A percentile compares a stretch with the other conserved stretches of the same genome.
Evolutionary conservation across 2,329 filamentous ascomycete genomes (phyloP).

Genomic region (Xylaria sp.): DNA sequence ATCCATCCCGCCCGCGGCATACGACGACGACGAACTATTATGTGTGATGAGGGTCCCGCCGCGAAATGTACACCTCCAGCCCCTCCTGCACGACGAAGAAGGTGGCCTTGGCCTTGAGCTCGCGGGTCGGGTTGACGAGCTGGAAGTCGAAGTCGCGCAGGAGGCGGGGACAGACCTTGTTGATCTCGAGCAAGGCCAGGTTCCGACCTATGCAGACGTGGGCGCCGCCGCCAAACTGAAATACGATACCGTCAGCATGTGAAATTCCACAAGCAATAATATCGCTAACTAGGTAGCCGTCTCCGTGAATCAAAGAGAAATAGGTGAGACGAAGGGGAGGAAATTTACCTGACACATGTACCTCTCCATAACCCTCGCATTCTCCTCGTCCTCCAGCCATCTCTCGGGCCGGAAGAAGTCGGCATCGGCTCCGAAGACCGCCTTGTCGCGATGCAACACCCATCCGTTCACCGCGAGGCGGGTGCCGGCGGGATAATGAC

Average conservation of each 20-base stretch:
- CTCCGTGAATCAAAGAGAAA: neutral
- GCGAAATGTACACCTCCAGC: slow-evolving; percentile 61
- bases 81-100: slow-evolving; percentile 70
- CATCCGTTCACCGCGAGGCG: slow-evolving; percentile 64
- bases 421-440: slow-evolving; percentile 62
- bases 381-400: slow-evolving; percentile 61
- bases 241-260: too few species aligned
- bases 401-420: slow-evolving; percentile 64
- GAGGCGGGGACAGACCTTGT: slow-evolving; percentile 67
- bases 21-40: too few species aligned
- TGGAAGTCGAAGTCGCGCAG: slow-evolving; percentile 65
- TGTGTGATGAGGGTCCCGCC: slow-evolving; percentile 36
- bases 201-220: slow-evolving; percentile 67
- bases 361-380: slow-evolving; percentile 60
- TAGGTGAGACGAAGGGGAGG: neutral
- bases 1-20: too few species aligned
- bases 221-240: slow-evolving; percentile 63
- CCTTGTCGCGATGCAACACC: slow-evolving; percentile 61
- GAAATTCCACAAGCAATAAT: neutral
- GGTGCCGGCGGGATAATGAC: slow-evolving; percentile 62
- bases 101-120: slow-evolving; percentile 63
- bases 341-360: slow-evolving; percentile 64
- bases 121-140: slow-evolving; percentile 60
- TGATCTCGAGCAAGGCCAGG: slow-evolving; percentile 65
- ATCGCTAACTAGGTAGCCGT: neutral